Conservation (phyloP, 192 early-diverging fungal species). For the Gaertneriomyces sp. region DNA sequence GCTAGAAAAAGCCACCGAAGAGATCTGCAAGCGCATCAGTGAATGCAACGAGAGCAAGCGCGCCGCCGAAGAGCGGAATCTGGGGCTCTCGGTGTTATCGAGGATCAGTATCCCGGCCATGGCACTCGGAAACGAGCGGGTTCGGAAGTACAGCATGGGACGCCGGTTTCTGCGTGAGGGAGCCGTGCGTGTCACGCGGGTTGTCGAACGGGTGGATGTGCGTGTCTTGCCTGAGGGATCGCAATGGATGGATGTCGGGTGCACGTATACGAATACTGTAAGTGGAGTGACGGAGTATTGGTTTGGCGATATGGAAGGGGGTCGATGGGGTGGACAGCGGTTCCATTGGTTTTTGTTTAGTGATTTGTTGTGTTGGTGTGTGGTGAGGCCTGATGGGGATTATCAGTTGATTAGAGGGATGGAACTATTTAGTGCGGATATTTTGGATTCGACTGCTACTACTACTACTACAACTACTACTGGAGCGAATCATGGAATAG, state of each 20-base stretch:
- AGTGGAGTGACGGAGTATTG: constrained; percentile 8
- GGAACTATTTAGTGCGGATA: constrained; percentile 1
- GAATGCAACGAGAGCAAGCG: constrained; percentile 86
- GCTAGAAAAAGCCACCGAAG: constrained; percentile 60
- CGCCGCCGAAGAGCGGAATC: constrained; percentile 52
- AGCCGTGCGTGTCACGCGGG: constrained; percentile 33
- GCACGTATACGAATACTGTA: neutral
- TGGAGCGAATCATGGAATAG: too few relatives aligned
- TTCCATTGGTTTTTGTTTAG: constrained; percentile 37
- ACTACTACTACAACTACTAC: too few relatives aligned
- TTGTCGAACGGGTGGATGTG: constrained; percentile 26
- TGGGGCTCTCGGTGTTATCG: constrained; percentile 28
- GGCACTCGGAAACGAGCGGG: neutral
- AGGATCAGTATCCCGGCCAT: constrained; percentile 12
- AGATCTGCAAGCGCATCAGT: constrained; percentile 64
- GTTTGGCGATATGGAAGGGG: constrained; percentile 16
- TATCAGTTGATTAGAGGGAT: constrained; percentile 6
- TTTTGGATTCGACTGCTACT: neutral
- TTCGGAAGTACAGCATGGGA: neutral
- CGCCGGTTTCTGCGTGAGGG: constrained; percentile 30
- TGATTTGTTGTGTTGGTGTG: constrained; percentile 45
- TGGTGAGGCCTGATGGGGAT: neutral
- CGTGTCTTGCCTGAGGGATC: neutral
- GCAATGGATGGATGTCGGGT: constrained; percentile 1
- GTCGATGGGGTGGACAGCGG: constrained; percentile 41